These are phyloP conservation scores for Boletus calvinii DNA, from an alignment of 1,284 basidiomycete genomes.

Conservation along the genomic window DNA sequence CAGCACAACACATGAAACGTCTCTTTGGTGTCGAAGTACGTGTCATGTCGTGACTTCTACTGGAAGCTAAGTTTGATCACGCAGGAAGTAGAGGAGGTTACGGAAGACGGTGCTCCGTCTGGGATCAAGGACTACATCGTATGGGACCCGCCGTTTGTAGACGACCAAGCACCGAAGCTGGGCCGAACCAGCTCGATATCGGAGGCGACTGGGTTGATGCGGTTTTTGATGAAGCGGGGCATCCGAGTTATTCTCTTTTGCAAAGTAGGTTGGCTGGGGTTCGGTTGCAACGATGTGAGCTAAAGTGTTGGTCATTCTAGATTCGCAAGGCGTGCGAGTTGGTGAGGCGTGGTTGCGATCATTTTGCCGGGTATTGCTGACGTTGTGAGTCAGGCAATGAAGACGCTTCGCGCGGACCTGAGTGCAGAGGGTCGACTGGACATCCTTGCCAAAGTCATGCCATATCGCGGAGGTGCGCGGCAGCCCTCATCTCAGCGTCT, in stretches of 20 bases:
- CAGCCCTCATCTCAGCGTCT: not conserved
- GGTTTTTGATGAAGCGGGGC: slow-evolving; percentile 80
- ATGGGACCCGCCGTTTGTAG: slow-evolving; percentile 74
- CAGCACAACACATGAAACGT: slow-evolving; percentile 71
- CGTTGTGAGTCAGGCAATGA: slow-evolving; percentile 61
- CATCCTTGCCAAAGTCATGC: slow-evolving; percentile 74
- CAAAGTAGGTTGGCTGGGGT: slow-evolving; percentile 50
- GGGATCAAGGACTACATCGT: slow-evolving; percentile 78
- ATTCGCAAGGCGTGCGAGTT: slow-evolving; percentile 81
- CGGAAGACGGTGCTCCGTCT: slow-evolving; percentile 81
- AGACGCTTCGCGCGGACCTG: slow-evolving; percentile 71
- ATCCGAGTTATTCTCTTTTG: slow-evolving; percentile 86
- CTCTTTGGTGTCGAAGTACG: slow-evolving; percentile 67
- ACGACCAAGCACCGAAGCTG: slow-evolving; percentile 54
- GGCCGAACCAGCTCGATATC: slow-evolving; percentile 63
- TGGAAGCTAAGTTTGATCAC: not conserved
- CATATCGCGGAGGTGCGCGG: slow-evolving; percentile 76
- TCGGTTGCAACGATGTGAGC: not conserved
- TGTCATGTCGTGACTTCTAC: not conserved
- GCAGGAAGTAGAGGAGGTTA: slow-evolving; percentile 66
- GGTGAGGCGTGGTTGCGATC: slow-evolving; percentile 40
- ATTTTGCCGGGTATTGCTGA: slow-evolving; percentile 1
- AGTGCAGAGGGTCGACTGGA: slow-evolving; percentile 76
- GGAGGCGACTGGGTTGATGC: slow-evolving; percentile 77
- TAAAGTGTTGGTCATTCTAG: slow-evolving; percentile 37